Percentiles rank a stretch among this genome's conserved stretches.
phyloP scores from a whole-genome alignment of 768 basidiomycete species.

The Daedaleopsis nitida region DNA sequence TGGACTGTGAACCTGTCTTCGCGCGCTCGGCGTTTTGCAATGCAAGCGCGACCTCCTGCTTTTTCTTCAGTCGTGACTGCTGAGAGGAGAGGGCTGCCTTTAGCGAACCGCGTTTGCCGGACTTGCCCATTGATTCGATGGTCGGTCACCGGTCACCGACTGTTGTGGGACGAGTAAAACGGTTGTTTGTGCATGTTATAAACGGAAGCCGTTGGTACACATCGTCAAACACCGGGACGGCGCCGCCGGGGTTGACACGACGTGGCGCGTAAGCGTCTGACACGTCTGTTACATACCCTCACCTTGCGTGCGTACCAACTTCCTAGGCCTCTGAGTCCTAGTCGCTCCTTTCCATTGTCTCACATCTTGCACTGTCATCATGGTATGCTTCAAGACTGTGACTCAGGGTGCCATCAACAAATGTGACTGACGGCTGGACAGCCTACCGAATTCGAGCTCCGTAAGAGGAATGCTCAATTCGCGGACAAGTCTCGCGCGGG shows the following conservation, averaged over 20 bases:
- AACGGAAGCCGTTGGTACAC: conserved; percentile 27
- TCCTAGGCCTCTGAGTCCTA: conserved; percentile 4
- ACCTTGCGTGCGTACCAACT: neutral
- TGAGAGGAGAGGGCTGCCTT: conserved; percentile 72
- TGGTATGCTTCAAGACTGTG: conserved; percentile 30
- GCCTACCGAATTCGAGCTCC: conserved; percentile 85
- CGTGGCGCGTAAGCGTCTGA: neutral
- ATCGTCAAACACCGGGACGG: conserved; percentile 18
- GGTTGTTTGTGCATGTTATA: conserved; percentile 24
- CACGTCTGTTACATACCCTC: conserved; percentile 8
- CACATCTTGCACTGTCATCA: conserved; percentile 18
- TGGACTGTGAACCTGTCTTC: conserved; percentile 33
- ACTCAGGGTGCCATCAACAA: neutral
- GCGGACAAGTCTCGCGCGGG: conserved; percentile 70
- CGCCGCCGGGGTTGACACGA: neutral
- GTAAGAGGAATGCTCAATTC: conserved; percentile 80
- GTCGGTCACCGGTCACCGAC: neutral
- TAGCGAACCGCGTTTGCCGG: conserved; percentile 51
- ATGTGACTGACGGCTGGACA: conserved; percentile 31
- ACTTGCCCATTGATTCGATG: conserved; percentile 28
- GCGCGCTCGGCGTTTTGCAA: conserved; percentile 48
- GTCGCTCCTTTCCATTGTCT: conserved; percentile 33
- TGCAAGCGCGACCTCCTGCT: conserved; percentile 53
- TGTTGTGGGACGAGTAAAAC: conserved; percentile 1
- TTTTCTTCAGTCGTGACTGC: conserved; percentile 63